phyloP scores from a whole-genome alignment of 257 asterid species.

The Cordia subcordata region DNA sequence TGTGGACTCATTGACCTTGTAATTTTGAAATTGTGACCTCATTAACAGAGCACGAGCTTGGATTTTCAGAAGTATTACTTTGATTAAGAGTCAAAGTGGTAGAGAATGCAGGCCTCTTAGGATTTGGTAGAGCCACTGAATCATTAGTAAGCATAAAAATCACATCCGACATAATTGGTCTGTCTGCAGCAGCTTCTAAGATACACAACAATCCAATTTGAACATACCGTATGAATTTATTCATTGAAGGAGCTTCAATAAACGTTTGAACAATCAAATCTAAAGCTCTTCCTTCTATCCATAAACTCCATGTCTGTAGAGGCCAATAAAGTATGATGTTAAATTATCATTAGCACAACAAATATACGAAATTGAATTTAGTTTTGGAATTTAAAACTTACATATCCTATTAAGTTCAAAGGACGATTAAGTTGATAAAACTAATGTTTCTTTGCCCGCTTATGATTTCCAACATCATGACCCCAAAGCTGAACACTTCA shows the following conservation, averaged over 20 bases:
- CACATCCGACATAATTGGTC: constrained; percentile 3
- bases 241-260: not conserved
- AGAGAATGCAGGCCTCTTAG: constrained; percentile 2
- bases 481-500: constrained; percentile 6
- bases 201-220: constrained; percentile 1
- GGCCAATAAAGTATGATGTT: not conserved
- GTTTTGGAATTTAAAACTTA: not conserved
- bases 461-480: not conserved
- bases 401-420: not conserved
- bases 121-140: not conserved
- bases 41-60: not conserved
- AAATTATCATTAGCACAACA: not conserved
- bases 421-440: not conserved
- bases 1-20: too few species aligned
- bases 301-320: not conserved
- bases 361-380: too few species aligned
- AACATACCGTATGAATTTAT: not conserved
- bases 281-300: not conserved
- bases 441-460: not conserved
- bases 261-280: not conserved
- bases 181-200: not conserved
- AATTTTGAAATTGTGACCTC: too few species aligned
- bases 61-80: not conserved
- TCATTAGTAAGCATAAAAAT: constrained; percentile 5
- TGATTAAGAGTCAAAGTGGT: not conserved